Percentiles rank a stretch among this genome's conserved stretches.
phyloP scores from a whole-genome alignment of 306 rosid species.

The Dryas octopetala region DNA sequence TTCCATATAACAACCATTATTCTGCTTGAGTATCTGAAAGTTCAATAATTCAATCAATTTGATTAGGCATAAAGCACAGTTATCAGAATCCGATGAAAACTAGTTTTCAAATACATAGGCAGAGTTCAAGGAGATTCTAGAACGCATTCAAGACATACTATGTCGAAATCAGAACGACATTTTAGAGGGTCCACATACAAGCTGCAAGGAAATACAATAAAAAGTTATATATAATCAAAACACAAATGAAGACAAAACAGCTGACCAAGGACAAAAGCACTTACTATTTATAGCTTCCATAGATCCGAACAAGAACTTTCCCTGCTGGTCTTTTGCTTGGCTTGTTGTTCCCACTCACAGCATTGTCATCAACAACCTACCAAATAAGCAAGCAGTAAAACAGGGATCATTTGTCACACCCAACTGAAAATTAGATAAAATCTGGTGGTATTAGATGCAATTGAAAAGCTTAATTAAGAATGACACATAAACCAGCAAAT shows the following conservation, averaged over 20 bases:
- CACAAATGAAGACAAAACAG: slow-evolving; percentile 4
- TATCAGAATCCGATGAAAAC: background rate
- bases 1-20: slow-evolving; percentile 32
- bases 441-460: slow-evolving; percentile 7
- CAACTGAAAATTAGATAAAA: background rate
- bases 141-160: slow-evolving; percentile 29
- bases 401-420: background rate
- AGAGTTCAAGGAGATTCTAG: slow-evolving; percentile 19
- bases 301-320: slow-evolving; percentile 63
- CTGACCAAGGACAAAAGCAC: slow-evolving; percentile 25
- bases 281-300: slow-evolving; percentile 62
- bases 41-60: slow-evolving; percentile 5
- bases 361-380: slow-evolving; percentile 59
- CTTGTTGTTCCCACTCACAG: slow-evolving; percentile 26
- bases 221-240: slow-evolving; percentile 14
- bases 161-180: slow-evolving; percentile 52
- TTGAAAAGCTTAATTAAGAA: background rate
- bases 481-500: background rate
- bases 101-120: background rate
- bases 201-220: slow-evolving; percentile 39
- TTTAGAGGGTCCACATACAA: slow-evolving; percentile 56
- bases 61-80: slow-evolving; percentile 16
- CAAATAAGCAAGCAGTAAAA: slow-evolving; percentile 18
- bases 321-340: slow-evolving; percentile 31
- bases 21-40: slow-evolving; percentile 49